Percentiles rank a stretch among this genome's conserved stretches.
Conservation (phyloP, 73 alveolate genomes). For the Tetrahymena malaccensis region DNA sequence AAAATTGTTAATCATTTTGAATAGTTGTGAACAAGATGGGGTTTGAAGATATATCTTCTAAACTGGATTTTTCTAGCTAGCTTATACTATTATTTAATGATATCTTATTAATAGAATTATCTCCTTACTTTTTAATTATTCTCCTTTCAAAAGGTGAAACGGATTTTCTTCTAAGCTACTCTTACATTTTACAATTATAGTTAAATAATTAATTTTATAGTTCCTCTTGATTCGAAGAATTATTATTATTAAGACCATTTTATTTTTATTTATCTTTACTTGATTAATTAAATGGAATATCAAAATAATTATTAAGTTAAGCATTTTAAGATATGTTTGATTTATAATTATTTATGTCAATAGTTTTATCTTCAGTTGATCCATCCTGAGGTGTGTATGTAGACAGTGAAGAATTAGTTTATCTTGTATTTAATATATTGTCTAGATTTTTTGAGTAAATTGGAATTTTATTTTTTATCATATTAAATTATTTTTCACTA, state of each 20-base stretch:
- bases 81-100: neutral
- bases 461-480: neutral
- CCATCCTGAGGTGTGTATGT: neutral
- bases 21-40: neutral
- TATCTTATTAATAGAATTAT: neutral
- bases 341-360: neutral
- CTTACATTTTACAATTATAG: neutral
- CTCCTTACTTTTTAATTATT: neutral
- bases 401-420: neutral
- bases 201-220: neutral
- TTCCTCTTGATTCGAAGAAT: neutral
- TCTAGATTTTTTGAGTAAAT: neutral
- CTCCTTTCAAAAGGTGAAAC: neutral
- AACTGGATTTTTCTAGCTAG: neutral
- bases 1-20: neutral
- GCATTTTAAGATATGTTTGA: neutral
- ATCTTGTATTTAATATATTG: neutral
- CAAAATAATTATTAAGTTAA: neutral
- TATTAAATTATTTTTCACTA: neutral
- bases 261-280: neutral
- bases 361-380: neutral
- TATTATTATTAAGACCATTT: neutral
- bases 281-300: neutral
- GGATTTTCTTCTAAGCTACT: neutral
- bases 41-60: neutral